Evolutionary conservation across 2,329 filamentous ascomycete species (phyloP), one percentile per base, ranked within the genome.

Genomic region (Talaromyces amestolkiae): DNA sequence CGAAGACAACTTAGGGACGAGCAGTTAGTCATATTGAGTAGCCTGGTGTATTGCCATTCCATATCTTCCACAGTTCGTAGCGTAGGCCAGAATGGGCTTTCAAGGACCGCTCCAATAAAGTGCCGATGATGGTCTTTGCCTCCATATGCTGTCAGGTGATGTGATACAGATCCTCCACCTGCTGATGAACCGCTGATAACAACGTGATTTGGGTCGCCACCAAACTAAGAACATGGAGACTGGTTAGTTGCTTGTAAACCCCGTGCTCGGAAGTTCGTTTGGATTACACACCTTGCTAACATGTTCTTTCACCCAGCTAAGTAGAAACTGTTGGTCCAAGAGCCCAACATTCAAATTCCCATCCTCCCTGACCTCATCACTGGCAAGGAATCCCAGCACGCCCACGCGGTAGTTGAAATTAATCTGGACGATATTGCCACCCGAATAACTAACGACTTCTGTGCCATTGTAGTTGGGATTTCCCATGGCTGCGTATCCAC

Each of bases 151-250:
- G 82, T 74, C 2, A 87, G 73, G 67, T 86, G 85, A 67, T 81
- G 77, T 3, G 81, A 80, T 0, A 88, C 85, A 13, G 85, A 86
- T 2, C 84, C 86, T 3, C 80, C 87, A 6, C 87, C 87, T 11
- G 72, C 68, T 11, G 71, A 73, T 47, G 75, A 68, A 1, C 74
- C 73, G n/a, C 71, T 70, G 2, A 72, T 65, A 9, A 70, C 67
- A 6, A 75, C 69, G 11, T 72, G 70, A 27, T 68, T 65, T 11
- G 69, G 69, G 19, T 76, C 73, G 8, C 74, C 74, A 15, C 73
- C 73, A 67, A 76, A 76, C 19, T 68, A 19, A 37, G 39, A 11
- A 9, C 22, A 53, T 39, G 37, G 37, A 39, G 15, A 17, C 37
- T 17, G 13, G 37, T 39, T 39, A 39, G 37, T 39, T 39, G 37